Evolutionary conservation across 805 yeast species (phyloP).

Genomic region (Zygoascus flipseniorum): DNA sequence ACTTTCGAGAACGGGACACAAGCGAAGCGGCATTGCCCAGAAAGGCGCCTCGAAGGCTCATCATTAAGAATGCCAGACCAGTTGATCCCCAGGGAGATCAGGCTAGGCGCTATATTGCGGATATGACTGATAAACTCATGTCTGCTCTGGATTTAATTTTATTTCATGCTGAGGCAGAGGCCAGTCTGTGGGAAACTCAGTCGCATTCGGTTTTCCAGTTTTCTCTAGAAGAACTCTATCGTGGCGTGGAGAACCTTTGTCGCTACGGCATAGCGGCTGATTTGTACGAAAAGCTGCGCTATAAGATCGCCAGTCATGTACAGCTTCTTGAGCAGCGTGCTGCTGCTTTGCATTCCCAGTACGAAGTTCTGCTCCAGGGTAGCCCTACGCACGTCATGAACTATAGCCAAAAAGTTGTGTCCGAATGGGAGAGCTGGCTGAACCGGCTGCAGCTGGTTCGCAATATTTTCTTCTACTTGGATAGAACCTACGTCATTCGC

Average conservation of each 20-base stretch:
- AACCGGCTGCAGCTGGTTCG: constrained; percentile 16
- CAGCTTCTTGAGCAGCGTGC: neutral
- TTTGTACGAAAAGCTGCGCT: constrained; percentile 17
- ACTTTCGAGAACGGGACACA: neutral
- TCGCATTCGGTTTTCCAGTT: neutral
- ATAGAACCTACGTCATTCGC: constrained; percentile 21
- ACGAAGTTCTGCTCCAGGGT: neutral
- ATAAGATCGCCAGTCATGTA: constrained; percentile 2
- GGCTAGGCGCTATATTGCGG: constrained; percentile 9
- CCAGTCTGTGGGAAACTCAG: neutral
- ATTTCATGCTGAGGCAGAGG: neutral
- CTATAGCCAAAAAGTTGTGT: neutral
- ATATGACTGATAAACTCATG: constrained; percentile 9
- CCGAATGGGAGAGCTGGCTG: constrained; percentile 15
- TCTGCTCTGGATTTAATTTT: constrained; percentile 13
- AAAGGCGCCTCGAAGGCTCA: neutral
- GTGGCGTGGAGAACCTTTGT: constrained; percentile 26
- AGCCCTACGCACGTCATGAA: neutral
- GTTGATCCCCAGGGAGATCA: constrained; percentile 1
- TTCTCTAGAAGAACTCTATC: constrained; percentile 25
- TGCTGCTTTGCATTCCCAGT: neutral
- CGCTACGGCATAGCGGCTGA: constrained; percentile 18
- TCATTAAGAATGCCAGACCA: neutral
- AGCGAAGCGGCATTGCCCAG: neutral
- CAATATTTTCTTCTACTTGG: constrained; percentile 25